These are phyloP conservation scores for Hemileccinum rubropunctum DNA, from an alignment of 768 basidiomycete species.

Conservation along the genomic window DNA sequence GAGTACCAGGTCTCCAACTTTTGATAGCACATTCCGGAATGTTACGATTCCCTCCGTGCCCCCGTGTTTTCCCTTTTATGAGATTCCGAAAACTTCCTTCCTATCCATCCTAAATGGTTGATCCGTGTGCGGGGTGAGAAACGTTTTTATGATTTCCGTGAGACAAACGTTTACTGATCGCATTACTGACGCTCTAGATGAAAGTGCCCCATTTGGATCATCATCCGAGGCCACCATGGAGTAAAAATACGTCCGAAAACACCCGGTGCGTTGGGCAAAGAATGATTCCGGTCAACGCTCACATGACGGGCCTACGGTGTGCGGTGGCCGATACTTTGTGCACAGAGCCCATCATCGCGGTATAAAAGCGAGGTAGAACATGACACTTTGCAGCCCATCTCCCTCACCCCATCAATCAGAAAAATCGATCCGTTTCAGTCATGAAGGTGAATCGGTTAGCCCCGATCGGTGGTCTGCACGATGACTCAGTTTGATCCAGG, in stretches of 20 bases:
- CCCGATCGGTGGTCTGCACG: neutral
- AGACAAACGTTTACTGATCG: constrained; percentile 1
- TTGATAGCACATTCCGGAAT: neutral
- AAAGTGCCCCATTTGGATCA: neutral
- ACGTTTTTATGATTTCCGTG: constrained; percentile 3
- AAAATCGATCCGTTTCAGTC: neutral
- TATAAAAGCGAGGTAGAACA: constrained; percentile 19
- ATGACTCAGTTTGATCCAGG: constrained; percentile 8
- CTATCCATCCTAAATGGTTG: too few relatives aligned
- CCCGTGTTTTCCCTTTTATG: neutral
- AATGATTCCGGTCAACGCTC: too few relatives aligned
- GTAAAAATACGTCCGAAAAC: constrained; percentile 3
- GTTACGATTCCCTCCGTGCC: neutral
- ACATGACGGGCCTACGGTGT: neutral
- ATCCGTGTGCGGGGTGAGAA: neutral
- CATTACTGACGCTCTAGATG: neutral
- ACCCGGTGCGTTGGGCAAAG: neutral
- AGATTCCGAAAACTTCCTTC: neutral
- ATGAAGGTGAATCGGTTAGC: constrained; percentile 35
- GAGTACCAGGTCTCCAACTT: constrained; percentile 15
- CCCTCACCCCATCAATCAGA: constrained; percentile 5
- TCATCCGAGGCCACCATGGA: neutral
- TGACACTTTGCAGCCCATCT: neutral
- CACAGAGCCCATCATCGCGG: neutral
- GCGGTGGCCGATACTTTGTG: neutral